Conservation (phyloP, 2,329 filamentous ascomycete species). For the Rasamsonia emersonii region DNA sequence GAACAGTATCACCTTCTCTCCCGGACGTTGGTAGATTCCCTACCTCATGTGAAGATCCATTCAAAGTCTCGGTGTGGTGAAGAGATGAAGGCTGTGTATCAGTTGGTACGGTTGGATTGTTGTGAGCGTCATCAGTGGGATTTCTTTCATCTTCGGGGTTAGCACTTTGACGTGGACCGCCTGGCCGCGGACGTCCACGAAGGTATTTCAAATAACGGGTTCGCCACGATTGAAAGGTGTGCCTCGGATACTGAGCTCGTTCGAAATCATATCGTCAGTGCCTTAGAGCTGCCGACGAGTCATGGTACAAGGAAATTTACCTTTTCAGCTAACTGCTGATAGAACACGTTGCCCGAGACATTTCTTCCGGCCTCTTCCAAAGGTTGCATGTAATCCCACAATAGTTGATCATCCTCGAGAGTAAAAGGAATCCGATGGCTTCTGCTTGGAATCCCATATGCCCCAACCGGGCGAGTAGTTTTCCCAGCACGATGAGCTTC, state of each 20-base stretch:
- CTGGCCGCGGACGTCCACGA: slow-evolving; percentile 27
- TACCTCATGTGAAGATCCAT: no score
- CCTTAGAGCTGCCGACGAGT: background rate
- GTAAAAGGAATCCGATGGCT: slow-evolving; percentile 27
- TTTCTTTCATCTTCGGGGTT: no score
- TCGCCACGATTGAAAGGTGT: slow-evolving; percentile 43
- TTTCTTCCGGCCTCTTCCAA: slow-evolving; percentile 23
- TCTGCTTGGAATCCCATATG: slow-evolving; percentile 27
- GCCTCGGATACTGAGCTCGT: slow-evolving; percentile 29
- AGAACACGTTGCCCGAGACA: slow-evolving; percentile 35
- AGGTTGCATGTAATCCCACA: slow-evolving; percentile 37
- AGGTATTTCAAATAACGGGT: slow-evolving; percentile 38
- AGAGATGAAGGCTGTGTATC: background rate
- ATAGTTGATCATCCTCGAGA: slow-evolving; percentile 35
- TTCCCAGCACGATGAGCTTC: slow-evolving; percentile 41
- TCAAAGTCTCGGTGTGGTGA: background rate
- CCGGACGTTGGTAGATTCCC: no score
- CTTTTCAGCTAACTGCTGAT: slow-evolving; percentile 33
- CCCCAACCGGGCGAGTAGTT: slow-evolving; percentile 38
- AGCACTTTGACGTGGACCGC: slow-evolving; percentile 11
- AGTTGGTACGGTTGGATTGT: background rate
- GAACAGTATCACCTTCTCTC: no score
- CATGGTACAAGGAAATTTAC: slow-evolving; percentile 16
- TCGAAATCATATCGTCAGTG: background rate
- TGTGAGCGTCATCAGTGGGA: background rate